phyloP scores from a whole-genome alignment of 2,329 filamentous ascomycete genomes.

The Scedosporium dehoogii region DNA sequence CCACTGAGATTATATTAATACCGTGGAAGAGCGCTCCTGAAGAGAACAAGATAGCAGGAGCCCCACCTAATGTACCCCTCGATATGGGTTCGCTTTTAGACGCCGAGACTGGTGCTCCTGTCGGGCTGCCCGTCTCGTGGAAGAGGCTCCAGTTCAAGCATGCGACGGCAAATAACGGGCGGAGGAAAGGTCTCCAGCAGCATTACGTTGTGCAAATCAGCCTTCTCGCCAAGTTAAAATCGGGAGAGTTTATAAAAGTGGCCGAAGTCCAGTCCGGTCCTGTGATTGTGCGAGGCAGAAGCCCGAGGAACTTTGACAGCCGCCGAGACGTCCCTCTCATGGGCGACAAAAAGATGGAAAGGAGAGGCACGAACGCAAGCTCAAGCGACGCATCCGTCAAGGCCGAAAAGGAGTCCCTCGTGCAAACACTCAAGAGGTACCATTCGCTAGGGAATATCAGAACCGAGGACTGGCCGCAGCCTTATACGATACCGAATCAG shows the following conservation, averaged over 20 bases:
- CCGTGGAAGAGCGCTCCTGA: slow-evolving; percentile 75
- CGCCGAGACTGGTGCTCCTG: slow-evolving; percentile 62
- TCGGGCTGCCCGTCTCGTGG: slow-evolving; percentile 81
- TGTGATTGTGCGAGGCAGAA: slow-evolving; percentile 90
- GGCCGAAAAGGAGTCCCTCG: slow-evolving; percentile 18
- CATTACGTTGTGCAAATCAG: slow-evolving; percentile 86
- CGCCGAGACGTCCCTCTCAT: slow-evolving; percentile 75
- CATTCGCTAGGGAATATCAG: slow-evolving; percentile 22
- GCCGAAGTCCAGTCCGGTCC: slow-evolving; percentile 83
- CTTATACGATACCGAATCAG: slow-evolving; percentile 23
- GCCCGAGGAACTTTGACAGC: slow-evolving; percentile 88
- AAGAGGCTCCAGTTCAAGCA: slow-evolving; percentile 93
- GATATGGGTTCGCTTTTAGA: slow-evolving; percentile 50
- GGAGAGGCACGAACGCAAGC: slow-evolving; percentile 10
- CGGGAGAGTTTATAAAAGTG: slow-evolving; percentile 59
- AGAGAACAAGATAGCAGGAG: slow-evolving; percentile 36
- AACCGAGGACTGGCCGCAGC: slow-evolving; percentile 35
- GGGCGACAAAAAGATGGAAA: slow-evolving; percentile 32
- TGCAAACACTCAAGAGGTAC: slow-evolving; percentile 19
- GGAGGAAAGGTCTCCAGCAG: slow-evolving; percentile 87
- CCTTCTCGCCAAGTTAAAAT: slow-evolving; percentile 64
- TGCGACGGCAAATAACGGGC: slow-evolving; percentile 90
- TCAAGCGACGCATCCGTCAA: slow-evolving; percentile 24
- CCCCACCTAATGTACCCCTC: slow-evolving; percentile 44
- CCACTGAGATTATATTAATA: slow-evolving; percentile 90